phyloP scores from a whole-genome alignment of 768 basidiomycete species.

The Imleria badia region DNA sequence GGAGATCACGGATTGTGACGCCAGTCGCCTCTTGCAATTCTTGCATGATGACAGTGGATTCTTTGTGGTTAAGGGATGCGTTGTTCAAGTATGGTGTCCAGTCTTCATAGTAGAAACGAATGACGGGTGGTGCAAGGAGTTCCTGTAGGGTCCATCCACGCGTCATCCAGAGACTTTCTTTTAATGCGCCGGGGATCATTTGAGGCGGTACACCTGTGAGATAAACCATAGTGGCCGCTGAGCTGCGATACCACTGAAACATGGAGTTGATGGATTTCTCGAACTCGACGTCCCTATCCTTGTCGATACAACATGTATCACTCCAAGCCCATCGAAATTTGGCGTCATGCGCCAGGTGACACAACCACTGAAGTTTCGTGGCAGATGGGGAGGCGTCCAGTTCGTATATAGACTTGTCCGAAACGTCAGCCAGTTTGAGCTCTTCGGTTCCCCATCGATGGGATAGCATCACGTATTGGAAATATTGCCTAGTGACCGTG shows the following conservation, averaged over 20 bases:
- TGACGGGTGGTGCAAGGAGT: conserved; percentile 19
- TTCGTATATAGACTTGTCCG: conserved; percentile 8
- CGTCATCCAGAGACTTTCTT: conserved; percentile 17
- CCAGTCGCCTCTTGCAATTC: conserved; percentile 13
- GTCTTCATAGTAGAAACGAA: conserved; percentile 22
- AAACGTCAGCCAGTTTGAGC: conserved; percentile 10
- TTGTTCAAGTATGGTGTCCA: conserved; percentile 22
- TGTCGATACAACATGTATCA: conserved; percentile 27
- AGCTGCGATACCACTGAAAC: conserved; percentile 21
- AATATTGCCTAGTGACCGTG: conserved; percentile 1
- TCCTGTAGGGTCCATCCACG: conserved; percentile 27
- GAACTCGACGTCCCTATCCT: conserved; percentile 16
- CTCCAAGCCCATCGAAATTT: conserved; percentile 23
- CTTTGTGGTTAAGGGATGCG: conserved; percentile 15
- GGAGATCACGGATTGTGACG: conserved; percentile 6
- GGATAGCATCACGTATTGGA: conserved; percentile 23
- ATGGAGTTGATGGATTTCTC: conserved; percentile 19
- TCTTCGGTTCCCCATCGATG: conserved; percentile 22
- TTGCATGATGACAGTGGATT: conserved; percentile 12
- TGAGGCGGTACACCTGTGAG: conserved; percentile 13
- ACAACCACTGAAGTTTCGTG: conserved; percentile 19
- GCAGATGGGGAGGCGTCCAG: conserved; percentile 6
- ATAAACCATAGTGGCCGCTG: conserved; percentile 21
- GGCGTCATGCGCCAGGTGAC: conserved; percentile 7
- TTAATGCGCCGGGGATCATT: conserved; percentile 8